Percentiles rank a stretch among this genome's conserved stretches.
Conservation (phyloP, 495 filamentous ascomycete genomes). For the Penicillium egyptiacum region DNA sequence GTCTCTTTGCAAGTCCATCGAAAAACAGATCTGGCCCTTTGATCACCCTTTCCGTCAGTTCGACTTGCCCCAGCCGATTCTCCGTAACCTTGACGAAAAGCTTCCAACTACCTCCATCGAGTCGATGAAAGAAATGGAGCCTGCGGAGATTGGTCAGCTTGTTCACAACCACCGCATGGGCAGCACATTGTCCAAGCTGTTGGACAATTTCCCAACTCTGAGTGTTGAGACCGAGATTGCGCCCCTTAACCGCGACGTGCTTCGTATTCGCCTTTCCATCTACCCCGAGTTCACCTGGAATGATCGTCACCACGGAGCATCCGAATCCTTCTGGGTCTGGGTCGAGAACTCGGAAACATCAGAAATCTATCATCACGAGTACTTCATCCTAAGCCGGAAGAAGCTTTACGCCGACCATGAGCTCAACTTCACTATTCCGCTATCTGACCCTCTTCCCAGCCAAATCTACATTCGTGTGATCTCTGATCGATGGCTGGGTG, state of each 20-base stretch:
- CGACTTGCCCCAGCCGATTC: conserved; percentile 77
- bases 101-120: conserved; percentile 72
- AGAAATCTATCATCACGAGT: conserved; percentile 97
- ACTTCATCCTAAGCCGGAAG: conserved; percentile 84
- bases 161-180: conserved; percentile 91
- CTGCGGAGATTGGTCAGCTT: conserved; percentile 83
- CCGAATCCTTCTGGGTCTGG: conserved; percentile 98
- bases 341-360: conserved; percentile 97
- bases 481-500: conserved; percentile 94
- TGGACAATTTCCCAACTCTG: conserved; percentile 90
- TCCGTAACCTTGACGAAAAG: conserved; percentile 79
- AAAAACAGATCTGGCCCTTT: conserved; percentile 90
- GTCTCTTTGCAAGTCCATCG: conserved; percentile 91
- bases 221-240: conserved; percentile 92
- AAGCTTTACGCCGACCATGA: conserved; percentile 94
- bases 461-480: conserved; percentile 95
- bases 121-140: conserved; percentile 84
- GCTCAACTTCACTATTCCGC: conserved; percentile 94
- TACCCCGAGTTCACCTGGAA: conserved; percentile 95
- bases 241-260: conserved; percentile 89
- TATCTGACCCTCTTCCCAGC: conserved; percentile 86
- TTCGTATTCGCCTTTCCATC: conserved; percentile 80
- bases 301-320: conserved; percentile 88
- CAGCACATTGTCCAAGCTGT: conserved; percentile 69
- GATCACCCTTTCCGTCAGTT: conserved; percentile 96